phyloP scores from a whole-genome alignment of 176 grass and related monocot species.

The Oryza australiensis region DNA sequence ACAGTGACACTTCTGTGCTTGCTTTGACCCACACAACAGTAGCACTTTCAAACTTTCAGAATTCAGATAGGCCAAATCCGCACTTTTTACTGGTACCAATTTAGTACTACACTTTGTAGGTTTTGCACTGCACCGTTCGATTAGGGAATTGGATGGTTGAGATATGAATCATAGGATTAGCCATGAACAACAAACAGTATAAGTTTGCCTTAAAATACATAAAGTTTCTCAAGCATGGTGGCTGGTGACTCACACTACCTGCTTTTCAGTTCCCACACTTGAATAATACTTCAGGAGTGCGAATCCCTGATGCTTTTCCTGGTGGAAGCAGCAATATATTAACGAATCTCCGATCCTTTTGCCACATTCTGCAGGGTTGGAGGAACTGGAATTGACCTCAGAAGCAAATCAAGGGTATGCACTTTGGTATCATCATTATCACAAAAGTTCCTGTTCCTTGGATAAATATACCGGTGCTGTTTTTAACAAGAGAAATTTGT shows the following conservation, averaged over 20 bases:
- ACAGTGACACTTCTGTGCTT: background rate
- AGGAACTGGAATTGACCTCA: constrained; percentile 89
- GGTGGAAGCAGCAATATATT: constrained; percentile 1
- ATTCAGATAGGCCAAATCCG: background rate
- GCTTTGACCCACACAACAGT: background rate
- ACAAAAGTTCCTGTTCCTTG: background rate
- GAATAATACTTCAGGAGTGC: background rate
- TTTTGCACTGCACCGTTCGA: background rate
- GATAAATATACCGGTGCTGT: background rate
- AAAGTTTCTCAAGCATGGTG: background rate
- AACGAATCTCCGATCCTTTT: constrained; percentile 2
- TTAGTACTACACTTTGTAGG: background rate
- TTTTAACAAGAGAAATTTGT: background rate
- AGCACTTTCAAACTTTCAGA: background rate
- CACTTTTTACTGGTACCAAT: constrained; percentile 4
- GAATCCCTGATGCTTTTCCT: background rate
- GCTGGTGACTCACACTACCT: constrained; percentile 8
- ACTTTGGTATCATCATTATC: background rate
- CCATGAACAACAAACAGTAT: background rate
- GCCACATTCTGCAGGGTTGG: constrained; percentile 68
- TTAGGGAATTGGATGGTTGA: background rate
- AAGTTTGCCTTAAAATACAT: background rate
- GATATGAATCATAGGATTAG: background rate
- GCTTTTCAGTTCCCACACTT: constrained; percentile 36
- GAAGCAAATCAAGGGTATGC: constrained; percentile 97